These are phyloP conservation scores for Globisporangium heterothallicum DNA, from an alignment of 352 stramenopile genomes.

Conservation along the genomic window DNA sequence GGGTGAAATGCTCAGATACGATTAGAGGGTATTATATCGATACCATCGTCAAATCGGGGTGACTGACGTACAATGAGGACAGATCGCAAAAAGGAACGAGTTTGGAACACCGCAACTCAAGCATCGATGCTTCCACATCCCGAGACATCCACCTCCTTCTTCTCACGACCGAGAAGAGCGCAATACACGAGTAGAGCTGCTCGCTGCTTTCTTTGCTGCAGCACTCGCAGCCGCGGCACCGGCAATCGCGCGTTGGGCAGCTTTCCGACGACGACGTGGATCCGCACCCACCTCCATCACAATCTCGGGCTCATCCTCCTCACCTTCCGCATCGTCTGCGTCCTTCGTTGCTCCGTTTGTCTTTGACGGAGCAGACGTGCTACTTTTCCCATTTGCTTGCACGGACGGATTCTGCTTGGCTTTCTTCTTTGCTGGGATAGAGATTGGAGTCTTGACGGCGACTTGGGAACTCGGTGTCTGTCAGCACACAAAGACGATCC, in stretches of 20 bases:
- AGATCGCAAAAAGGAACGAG: too few relatives aligned
- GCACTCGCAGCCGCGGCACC: slow-evolving; percentile 56
- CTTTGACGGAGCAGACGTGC: background rate
- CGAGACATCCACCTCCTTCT: too few relatives aligned
- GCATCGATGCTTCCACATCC: too few relatives aligned
- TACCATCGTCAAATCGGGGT: too few relatives aligned
- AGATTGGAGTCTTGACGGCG: background rate
- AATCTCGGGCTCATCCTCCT: slow-evolving; percentile 18
- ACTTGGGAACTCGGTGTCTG: background rate
- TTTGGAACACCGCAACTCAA: too few relatives aligned
- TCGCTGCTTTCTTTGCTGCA: slow-evolving; percentile 26
- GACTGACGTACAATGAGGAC: too few relatives aligned
- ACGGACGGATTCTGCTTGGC: slow-evolving; percentile 9
- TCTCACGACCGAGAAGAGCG: slow-evolving; percentile 15
- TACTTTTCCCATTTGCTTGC: slow-evolving; percentile 11
- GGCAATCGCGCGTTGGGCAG: slow-evolving; percentile 49
- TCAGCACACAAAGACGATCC: background rate
- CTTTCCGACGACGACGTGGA: slow-evolving; percentile 37
- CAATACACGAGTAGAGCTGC: slow-evolving; percentile 27
- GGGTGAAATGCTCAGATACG: too few relatives aligned
- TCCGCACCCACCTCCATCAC: slow-evolving; percentile 17
- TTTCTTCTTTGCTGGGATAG: slow-evolving; percentile 18
- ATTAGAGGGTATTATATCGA: too few relatives aligned
- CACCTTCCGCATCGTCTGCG: slow-evolving; percentile 7
- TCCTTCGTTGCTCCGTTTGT: background rate